Evolutionary conservation across 1,284 basidiomycete genomes (phyloP), one percentile per base, ranked within the genome.

Genomic region (Wallemia hederae): DNA sequence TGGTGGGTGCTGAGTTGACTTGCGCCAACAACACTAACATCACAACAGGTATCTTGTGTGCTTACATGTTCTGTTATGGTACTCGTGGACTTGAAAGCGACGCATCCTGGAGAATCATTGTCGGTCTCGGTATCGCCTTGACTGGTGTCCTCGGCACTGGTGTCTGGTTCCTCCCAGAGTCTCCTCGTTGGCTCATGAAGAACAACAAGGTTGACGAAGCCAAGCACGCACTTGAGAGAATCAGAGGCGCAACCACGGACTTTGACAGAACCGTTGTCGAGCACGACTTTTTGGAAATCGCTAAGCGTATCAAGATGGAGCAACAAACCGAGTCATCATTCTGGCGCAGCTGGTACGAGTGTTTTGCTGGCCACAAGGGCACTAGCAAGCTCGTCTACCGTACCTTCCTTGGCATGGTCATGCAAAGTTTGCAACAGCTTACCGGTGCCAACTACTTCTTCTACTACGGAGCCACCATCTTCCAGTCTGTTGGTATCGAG

Each of bases 401-500:
- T 31, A 64, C 64, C 0, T 7, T 65, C 7, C 19, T 66, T 57
- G 75, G 80, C 59, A 81, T 83, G 77, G 66, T 74, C 1, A 71
- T 85, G 15, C 83, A 85, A 69, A 77, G 75, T 62, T 74, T 83
- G 62, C 83, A 85, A 69, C 82, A 85, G 66, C 75, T 85, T 33
- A 85, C 83, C 0, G 83, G 83, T 24, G 74, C 73, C 55, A 75
- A 79, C 68, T 79, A 78, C 67, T 80, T 80, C 71, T 80, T 80
- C 71, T 80, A 83, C 70, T 80, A 82, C 64, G 82, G 81, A 27
- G 79, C 81, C 1, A 80, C 79, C 0, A 73, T 85, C 61, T 83
- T 85, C 73, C 66, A 72, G 60, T 75, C 77, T 1, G 82, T 85
- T 28, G 82, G 82, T 27, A 77, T 84, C 62, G 60, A 69, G 5